Base-by-base conservation (phyloP, 1,284 basidiomycete genomes). In the Vanrija pseudolonga region DNA sequence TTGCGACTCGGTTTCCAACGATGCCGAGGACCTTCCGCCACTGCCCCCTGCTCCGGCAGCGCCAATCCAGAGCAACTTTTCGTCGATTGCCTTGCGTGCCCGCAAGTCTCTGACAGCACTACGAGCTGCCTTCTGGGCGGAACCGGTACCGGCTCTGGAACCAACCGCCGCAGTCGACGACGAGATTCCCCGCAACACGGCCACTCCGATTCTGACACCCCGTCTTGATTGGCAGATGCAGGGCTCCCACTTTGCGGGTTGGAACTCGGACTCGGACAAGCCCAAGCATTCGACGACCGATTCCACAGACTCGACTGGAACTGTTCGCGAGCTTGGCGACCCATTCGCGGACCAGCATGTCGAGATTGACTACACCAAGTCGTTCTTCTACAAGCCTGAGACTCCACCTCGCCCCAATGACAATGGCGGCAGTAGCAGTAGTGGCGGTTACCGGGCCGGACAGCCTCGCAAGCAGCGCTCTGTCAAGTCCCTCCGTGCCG, bases 371-470 rank as follows among this genome's bases (percentile, higher is more conserved):
- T 76, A 71, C 54, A 64, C 72, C 6, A 69, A 72, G 57, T 74
- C 72, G 15, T 76, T 76, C 67, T 76, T 76, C 61, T 76, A 76
- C 61, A 72, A 72, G 55, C 74, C 74, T 7, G 42, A 62, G 1
- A 76, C 74, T 0, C 74, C 74, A 14, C 72, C 70, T 5, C 51
- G 60, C 1, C 47, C 51, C 1, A 32, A 32, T 32, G 32, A 32
- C 32, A 5, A 32, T 12, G 8, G 9, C 2, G 14, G 32, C 9
- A 12, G 32, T 4, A 32, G 32, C 32, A 32, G 32, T 15, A 12
- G 32, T 12, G 37, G 39, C 45, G 24, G 45, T 38, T 17, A 41
- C 4, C 45, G 37, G 32, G 7, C 17, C 3, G 38, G 47, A 8
- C 44, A 45, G 44, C 37, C 45, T 18, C 51, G 50, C 46, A 51